These are phyloP conservation scores for Termitomyces eurrhizus DNA, from an alignment of 768 basidiomycete genomes.

Conservation along the genomic window DNA sequence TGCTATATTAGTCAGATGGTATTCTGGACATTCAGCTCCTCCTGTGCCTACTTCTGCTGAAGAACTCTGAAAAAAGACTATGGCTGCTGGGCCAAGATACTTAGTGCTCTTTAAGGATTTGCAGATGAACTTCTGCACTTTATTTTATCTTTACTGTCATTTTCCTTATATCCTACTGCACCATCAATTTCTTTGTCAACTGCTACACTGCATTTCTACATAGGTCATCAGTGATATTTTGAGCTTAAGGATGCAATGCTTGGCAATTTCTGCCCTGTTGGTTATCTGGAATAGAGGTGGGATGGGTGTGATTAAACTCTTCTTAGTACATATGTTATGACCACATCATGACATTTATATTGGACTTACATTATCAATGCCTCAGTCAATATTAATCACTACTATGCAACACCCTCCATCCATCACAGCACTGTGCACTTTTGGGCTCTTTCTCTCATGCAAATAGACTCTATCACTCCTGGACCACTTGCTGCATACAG, in stretches of 20 bases:
- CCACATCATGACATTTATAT: conserved; percentile 40
- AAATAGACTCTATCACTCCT: conserved; percentile 74
- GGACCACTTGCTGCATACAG: conserved; percentile 78
- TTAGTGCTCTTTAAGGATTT: conserved; percentile 47
- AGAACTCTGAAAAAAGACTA: conserved; percentile 54
- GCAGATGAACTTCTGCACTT: conserved; percentile 74
- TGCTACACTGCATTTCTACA: conserved; percentile 61
- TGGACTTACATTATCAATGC: conserved; percentile 46
- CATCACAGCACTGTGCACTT: conserved; percentile 19
- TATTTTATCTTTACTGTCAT: conserved; percentile 49
- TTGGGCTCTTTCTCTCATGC: conserved; percentile 42
- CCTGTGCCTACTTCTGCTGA: conserved; percentile 16
- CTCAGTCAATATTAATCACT: conserved; percentile 50
- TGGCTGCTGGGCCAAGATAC: conserved; percentile 62
- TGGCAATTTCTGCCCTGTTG: conserved; percentile 31
- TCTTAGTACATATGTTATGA: conserved; percentile 46
- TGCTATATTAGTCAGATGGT: conserved; percentile 38
- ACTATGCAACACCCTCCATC: conserved; percentile 52
- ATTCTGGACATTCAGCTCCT: conserved; percentile 24
- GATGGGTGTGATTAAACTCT: conserved; percentile 51
- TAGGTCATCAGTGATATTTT: conserved; percentile 39
- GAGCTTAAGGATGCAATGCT: conserved; percentile 29
- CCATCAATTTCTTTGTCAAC: conserved; percentile 48
- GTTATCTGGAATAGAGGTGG: conserved; percentile 51
- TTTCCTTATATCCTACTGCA: conserved; percentile 35